phyloP scores from a whole-genome alignment of 2,329 filamentous ascomycete genomes.

The Tolypocladium guangdongense region DNA sequence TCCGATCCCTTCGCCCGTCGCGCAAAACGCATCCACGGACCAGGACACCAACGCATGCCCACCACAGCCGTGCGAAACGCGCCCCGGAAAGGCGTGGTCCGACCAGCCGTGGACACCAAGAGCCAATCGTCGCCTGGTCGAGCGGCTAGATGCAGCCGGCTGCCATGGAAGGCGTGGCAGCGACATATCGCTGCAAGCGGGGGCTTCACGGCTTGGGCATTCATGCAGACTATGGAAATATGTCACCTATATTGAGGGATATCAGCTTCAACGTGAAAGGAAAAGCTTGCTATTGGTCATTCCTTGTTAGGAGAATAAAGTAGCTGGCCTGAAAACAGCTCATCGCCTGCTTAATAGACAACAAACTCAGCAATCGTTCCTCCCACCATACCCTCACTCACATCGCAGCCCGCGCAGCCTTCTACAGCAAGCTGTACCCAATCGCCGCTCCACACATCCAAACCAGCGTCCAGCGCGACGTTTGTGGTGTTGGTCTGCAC shows the following conservation, averaged over 20 bases:
- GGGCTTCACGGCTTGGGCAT: not conserved
- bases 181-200: not conserved
- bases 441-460: not conserved
- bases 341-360: not conserved
- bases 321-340: not conserved
- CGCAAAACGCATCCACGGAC: not conserved
- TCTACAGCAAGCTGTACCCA: not conserved
- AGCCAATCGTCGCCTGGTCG: too few species aligned
- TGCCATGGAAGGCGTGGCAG: not conserved
- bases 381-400: not conserved
- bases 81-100: too few species aligned
- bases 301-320: too few species aligned
- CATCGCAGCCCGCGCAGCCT: not conserved
- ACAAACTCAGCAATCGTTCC: not conserved
- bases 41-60: not conserved
- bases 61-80: too few species aligned
- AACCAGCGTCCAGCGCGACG: not conserved
- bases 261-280: not conserved
- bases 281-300: too few species aligned
- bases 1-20: not conserved
- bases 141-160: not conserved
- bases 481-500: not conserved
- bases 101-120: too few species aligned
- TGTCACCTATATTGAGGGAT: not conserved
- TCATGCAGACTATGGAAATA: not conserved